These are phyloP conservation scores for Sporothrix protearum DNA, from an alignment of 2,329 filamentous ascomycete species.

Conservation along the genomic window DNA sequence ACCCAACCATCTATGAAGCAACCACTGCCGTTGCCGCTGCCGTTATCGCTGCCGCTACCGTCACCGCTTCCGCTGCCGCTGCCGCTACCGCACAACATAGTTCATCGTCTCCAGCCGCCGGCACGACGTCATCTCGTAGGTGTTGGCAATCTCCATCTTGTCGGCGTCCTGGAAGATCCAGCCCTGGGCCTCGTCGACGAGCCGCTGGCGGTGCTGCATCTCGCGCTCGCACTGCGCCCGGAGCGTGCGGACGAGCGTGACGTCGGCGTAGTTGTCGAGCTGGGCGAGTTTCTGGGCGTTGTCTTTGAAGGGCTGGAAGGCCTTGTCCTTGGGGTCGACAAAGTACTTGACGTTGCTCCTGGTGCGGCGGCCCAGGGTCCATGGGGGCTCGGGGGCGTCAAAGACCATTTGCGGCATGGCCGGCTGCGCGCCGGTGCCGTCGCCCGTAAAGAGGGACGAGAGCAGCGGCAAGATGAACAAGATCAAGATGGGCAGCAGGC, in stretches of 20 bases:
- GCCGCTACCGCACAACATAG: constrained; percentile 20
- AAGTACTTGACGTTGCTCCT: constrained; percentile 77
- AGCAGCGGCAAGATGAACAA: constrained; percentile 84
- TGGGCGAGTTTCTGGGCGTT: constrained; percentile 64
- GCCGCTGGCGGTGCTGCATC: constrained; percentile 58
- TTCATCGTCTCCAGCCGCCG: constrained; percentile 47
- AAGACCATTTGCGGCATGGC: constrained; percentile 70
- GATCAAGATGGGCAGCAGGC: constrained; percentile 81
- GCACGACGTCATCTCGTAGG: constrained; percentile 52
- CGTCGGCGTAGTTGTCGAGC: constrained; percentile 75
- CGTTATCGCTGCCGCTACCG: too few species aligned
- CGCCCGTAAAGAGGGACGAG: constrained; percentile 69
- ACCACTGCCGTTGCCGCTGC: too few species aligned
- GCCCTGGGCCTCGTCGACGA: constrained; percentile 75
- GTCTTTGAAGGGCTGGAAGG: constrained; percentile 49
- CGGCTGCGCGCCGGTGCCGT: constrained; percentile 46
- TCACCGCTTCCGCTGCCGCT: not conserved
- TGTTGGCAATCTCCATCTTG: constrained; percentile 68
- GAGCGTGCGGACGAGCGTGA: constrained; percentile 64
- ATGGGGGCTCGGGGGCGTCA: constrained; percentile 64
- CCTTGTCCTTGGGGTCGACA: constrained; percentile 74
- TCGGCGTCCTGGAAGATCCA: constrained; percentile 82
- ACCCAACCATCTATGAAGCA: too few species aligned
- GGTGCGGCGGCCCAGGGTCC: constrained; percentile 69
- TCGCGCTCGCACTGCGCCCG: constrained; percentile 73